Conservation (phyloP, 2,329 filamentous ascomycete species). For the Furcasterigmium sp. region DNA sequence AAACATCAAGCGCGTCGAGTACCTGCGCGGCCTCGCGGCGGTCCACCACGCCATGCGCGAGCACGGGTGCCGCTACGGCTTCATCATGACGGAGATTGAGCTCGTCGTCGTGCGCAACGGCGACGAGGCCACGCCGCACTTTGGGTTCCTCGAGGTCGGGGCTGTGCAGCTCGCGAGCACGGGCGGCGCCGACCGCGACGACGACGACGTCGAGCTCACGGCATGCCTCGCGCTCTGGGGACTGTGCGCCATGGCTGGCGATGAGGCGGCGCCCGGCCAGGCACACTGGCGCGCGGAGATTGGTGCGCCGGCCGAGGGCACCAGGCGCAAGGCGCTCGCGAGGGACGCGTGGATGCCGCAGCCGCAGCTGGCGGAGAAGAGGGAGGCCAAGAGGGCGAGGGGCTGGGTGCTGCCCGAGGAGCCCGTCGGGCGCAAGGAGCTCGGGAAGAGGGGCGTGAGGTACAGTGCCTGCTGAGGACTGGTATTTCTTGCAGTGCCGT, state of each 20-base stretch:
- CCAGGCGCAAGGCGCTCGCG: slow-evolving; percentile 62
- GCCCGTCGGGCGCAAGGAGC: slow-evolving; percentile 64
- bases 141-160: slow-evolving; percentile 79
- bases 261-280: slow-evolving; percentile 54
- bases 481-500: not conserved
- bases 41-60: slow-evolving; percentile 91
- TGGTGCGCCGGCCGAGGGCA: slow-evolving; percentile 68
- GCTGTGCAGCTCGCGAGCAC: slow-evolving; percentile 51
- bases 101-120: slow-evolving; percentile 85
- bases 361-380: slow-evolving; percentile 69
- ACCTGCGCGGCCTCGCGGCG: slow-evolving; percentile 79
- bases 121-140: slow-evolving; percentile 65
- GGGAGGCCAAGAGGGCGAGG: slow-evolving; percentile 65
- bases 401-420: slow-evolving; percentile 77
- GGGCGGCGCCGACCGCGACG: slow-evolving; percentile 19
- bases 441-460: slow-evolving; percentile 59
- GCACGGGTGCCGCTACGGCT: slow-evolving; percentile 88
- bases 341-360: slow-evolving; percentile 72
- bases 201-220: slow-evolving; percentile 47
- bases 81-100: slow-evolving; percentile 95
- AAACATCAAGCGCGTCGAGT: slow-evolving; percentile 78
- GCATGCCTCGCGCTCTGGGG: slow-evolving; percentile 74
- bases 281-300: slow-evolving; percentile 65
- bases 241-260: slow-evolving; percentile 65
- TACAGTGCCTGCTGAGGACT: slow-evolving; percentile 39